A percentile compares a stretch with the other conserved stretches of the same genome.
phyloP scores from a whole-genome alignment of 2,329 filamentous ascomycete species.

The Venturia aucupariae region DNA sequence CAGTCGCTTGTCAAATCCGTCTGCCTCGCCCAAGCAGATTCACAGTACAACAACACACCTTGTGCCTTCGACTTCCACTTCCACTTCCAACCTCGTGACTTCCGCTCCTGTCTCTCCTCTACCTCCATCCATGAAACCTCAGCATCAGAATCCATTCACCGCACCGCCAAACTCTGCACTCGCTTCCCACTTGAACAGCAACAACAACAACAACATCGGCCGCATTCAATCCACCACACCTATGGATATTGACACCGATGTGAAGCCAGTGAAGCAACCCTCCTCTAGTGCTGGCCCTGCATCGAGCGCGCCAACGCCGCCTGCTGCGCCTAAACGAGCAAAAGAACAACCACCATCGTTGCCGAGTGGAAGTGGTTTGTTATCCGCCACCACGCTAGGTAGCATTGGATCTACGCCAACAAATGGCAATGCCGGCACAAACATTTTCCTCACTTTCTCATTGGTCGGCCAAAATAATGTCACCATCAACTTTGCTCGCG shows the following conservation, averaged over 20 bases:
- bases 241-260: slow-evolving; percentile 25
- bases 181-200: not conserved
- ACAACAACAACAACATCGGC: not conserved
- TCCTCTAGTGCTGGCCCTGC: slow-evolving; percentile 26
- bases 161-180: not conserved
- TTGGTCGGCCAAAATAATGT: slow-evolving; percentile 77
- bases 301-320: slow-evolving; percentile 40
- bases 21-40: slow-evolving; percentile 83
- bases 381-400: slow-evolving; percentile 53
- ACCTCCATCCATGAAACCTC: slow-evolving; percentile 2
- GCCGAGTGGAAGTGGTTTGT: slow-evolving; percentile 53
- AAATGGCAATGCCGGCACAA: slow-evolving; percentile 42
- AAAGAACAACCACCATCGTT: slow-evolving; percentile 50
- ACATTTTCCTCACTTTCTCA: slow-evolving; percentile 80
- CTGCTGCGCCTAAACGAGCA: slow-evolving; percentile 44
- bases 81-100: slow-evolving; percentile 28
- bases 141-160: not conserved
- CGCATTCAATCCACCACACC: slow-evolving; percentile 15
- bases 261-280: slow-evolving; percentile 24
- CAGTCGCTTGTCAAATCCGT: slow-evolving; percentile 25
- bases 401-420: slow-evolving; percentile 38
- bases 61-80: too few species aligned
- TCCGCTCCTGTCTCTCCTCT: slow-evolving; percentile 31
- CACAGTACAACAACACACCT: slow-evolving; percentile 47
- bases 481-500: slow-evolving; percentile 87